Evolutionary conservation across 345 rosid genomes (phyloP).

Genomic region (Brassica cretica): DNA sequence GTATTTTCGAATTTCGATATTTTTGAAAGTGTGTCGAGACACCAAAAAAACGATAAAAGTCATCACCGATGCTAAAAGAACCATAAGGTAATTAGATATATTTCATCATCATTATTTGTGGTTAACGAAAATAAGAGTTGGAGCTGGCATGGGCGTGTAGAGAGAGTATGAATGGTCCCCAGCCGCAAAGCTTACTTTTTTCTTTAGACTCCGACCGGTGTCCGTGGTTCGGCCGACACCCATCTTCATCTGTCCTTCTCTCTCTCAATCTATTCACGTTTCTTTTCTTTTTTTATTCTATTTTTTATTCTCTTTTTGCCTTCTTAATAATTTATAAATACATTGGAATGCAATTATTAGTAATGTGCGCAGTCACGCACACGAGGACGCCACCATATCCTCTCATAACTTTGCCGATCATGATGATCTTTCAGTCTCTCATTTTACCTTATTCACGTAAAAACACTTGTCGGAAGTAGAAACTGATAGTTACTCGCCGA

Average conservation of each 20-base stretch:
- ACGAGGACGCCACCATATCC: constrained; percentile 55
- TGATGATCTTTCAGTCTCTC: constrained; percentile 9
- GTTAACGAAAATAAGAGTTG: background rate
- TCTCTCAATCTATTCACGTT: constrained; percentile 38
- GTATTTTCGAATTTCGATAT: background rate
- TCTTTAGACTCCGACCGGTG: constrained; percentile 15
- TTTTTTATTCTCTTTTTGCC: constrained; percentile 26
- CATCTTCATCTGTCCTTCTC: constrained; percentile 44
- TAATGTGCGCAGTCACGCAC: constrained; percentile 51
- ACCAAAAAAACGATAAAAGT: background rate
- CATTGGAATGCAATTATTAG: constrained; percentile 25
- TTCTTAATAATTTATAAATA: background rate
- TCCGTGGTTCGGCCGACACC: constrained; percentile 63
- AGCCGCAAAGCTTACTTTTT: constrained; percentile 32
- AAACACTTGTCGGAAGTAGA: background rate
- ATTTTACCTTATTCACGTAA: constrained; percentile 11
- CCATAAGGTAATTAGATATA: background rate
- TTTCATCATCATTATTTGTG: background rate
- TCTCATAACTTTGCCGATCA: constrained; percentile 24
- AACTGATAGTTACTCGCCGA: background rate
- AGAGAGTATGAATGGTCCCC: constrained; percentile 38
- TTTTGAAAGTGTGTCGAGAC: background rate
- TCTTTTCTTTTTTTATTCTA: constrained; percentile 12
- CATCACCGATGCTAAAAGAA: background rate
- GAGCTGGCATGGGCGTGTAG: constrained; percentile 24